A percentile compares a stretch with the other conserved stretches of the same genome.
These are phyloP conservation scores for Fonsecaea monophora DNA, from an alignment of 2,329 filamentous ascomycete species.

Conservation along the genomic window DNA sequence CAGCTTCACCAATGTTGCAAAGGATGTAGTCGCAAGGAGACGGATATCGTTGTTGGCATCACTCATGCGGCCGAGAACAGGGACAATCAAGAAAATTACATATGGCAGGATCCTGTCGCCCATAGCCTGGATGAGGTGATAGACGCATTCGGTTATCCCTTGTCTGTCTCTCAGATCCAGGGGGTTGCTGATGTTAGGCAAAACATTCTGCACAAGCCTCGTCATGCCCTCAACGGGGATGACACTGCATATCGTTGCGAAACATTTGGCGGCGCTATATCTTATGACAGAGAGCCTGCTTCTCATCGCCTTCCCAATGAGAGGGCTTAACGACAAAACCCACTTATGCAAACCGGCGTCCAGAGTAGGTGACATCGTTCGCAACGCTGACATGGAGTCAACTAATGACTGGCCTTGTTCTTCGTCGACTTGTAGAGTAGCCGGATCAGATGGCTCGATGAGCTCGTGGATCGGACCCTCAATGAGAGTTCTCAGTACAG, in stretches of 20 bases:
- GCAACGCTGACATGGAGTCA: conserved; percentile 89
- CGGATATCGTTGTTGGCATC: conserved; percentile 96
- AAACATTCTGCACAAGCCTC: conserved; percentile 87
- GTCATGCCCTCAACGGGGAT: conserved; percentile 96
- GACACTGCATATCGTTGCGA: conserved; percentile 96
- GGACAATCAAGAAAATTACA: conserved; percentile 98
- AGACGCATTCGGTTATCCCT: conserved; percentile 92
- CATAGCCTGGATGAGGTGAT: conserved; percentile 98
- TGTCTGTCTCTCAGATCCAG: conserved; percentile 87
- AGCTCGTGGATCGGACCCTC: conserved; percentile 75
- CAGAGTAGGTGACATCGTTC: conserved; percentile 91
- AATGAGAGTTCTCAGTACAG: conserved; percentile 80
- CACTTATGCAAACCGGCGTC: conserved; percentile 76
- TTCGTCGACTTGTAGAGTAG: conserved; percentile 67
- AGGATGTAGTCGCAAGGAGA: conserved; percentile 92
- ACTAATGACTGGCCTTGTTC: conserved; percentile 89
- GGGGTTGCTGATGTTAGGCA: conserved; percentile 90
- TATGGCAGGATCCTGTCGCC: conserved; percentile 95
- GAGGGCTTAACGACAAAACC: conserved; percentile 80
- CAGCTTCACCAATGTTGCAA: conserved; percentile 94
- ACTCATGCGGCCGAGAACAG: conserved; percentile 96
- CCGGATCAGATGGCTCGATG: conserved; percentile 56
- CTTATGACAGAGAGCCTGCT: conserved; percentile 89
- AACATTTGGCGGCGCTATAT: conserved; percentile 95
- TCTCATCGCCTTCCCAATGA: conserved; percentile 85